A percentile compares a stretch with the other conserved stretches of the same genome.
phyloP scores from a whole-genome alignment of 768 basidiomycete genomes.

The Tylopilus sp. region DNA sequence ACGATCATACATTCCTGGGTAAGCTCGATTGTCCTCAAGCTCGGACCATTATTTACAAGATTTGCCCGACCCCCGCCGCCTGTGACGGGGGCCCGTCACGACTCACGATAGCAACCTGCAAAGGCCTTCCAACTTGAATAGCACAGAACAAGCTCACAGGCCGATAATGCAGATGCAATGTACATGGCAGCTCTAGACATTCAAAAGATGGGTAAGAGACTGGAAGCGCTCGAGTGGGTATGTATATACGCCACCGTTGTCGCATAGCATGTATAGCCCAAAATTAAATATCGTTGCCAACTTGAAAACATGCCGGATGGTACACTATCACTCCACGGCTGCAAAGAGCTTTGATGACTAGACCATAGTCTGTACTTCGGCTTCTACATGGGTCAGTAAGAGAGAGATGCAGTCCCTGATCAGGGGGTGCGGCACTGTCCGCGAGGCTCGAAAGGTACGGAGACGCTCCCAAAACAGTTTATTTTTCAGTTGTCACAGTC shows the following conservation, averaged over 20 bases:
- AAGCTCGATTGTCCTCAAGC: too few relatives aligned
- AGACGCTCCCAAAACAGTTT: conserved; percentile 28
- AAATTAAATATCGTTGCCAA: conserved; percentile 1
- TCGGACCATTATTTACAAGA: too few relatives aligned
- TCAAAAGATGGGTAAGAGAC: too few relatives aligned
- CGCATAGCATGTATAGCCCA: too few relatives aligned
- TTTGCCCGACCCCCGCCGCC: too few relatives aligned
- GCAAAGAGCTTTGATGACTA: not conserved
- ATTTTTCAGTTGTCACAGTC: conserved; percentile 11
- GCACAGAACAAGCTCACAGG: too few relatives aligned
- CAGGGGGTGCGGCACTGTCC: conserved; percentile 18
- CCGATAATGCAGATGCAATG: too few relatives aligned
- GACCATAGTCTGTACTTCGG: not conserved
- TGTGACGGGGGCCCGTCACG: too few relatives aligned
- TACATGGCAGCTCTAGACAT: too few relatives aligned
- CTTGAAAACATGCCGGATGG: not conserved
- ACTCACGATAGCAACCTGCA: too few relatives aligned
- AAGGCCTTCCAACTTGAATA: too few relatives aligned
- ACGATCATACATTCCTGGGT: too few relatives aligned
- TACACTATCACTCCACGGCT: not conserved
- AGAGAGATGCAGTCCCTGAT: not conserved
- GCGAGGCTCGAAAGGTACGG: conserved; percentile 15
- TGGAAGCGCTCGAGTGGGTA: not conserved
- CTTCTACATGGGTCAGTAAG: not conserved
- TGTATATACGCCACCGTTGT: not conserved